Percentiles rank a stretch among this genome's conserved stretches.
Conservation (phyloP, 2,329 filamentous ascomycete genomes). For the Colletotrichum navitas region DNA sequence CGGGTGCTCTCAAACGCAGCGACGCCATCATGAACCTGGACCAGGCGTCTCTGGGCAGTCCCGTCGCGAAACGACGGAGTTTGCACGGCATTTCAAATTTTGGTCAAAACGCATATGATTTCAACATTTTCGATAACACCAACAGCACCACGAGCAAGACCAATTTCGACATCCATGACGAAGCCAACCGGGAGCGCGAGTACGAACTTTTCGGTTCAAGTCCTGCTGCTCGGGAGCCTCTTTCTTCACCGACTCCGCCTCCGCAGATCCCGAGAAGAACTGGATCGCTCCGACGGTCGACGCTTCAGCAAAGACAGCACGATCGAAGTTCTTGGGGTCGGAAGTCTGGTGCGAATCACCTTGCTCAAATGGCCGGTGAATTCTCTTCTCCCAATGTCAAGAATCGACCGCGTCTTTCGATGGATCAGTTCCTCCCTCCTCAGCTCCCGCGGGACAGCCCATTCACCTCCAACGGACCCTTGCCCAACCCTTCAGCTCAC, state of each 20-base stretch:
- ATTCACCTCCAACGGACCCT: conserved; percentile 67
- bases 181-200: conserved; percentile 61
- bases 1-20: conserved; percentile 91
- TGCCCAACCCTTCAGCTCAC: conserved; percentile 67
- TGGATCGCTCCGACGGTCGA: conserved; percentile 86
- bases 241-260: conserved; percentile 61
- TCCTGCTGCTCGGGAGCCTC: conserved; percentile 54
- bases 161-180: conserved; percentile 61
- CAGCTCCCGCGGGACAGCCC: conserved; percentile 71
- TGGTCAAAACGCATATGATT: conserved; percentile 65
- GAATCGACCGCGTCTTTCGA: conserved; percentile 78
- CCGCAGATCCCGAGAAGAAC: conserved; percentile 74
- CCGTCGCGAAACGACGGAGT: conserved; percentile 91
- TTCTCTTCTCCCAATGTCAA: conserved; percentile 68
- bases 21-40: conserved; percentile 92
- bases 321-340: conserved; percentile 75
- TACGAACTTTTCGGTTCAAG: conserved; percentile 64
- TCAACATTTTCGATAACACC: conserved; percentile 80
- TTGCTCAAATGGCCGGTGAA: conserved; percentile 66
- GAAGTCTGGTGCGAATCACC: conserved; percentile 68
- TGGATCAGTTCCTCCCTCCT: conserved; percentile 81
- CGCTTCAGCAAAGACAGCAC: conserved; percentile 84
- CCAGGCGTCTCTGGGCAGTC: conserved; percentile 81
- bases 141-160: conserved; percentile 56
- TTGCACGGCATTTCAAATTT: conserved; percentile 80